phyloP scores from a whole-genome alignment of 225 moss, liverwort and hornwort genomes.

The Pseudisothecium myosuroides region DNA sequence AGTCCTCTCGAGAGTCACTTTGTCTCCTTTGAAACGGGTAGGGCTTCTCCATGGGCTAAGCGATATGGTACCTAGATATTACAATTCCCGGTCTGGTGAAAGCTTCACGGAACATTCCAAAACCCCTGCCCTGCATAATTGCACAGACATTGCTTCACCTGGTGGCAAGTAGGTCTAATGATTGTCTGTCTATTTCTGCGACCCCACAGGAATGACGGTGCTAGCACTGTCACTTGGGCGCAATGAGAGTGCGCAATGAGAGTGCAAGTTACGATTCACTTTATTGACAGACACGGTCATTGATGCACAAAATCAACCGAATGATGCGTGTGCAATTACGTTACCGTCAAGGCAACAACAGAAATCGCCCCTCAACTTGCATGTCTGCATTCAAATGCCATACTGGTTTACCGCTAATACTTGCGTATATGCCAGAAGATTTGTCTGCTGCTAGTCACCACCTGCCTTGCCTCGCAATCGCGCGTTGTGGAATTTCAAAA shows the following conservation, averaged over 20 bases:
- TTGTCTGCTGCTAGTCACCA: not conserved
- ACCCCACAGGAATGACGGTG: not conserved
- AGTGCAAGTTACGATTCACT: not conserved
- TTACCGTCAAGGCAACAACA: not conserved
- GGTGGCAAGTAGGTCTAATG: not conserved
- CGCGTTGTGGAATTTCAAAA: too few relatives aligned
- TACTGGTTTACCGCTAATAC: too few relatives aligned
- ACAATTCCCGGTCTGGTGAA: not conserved
- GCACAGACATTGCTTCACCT: not conserved
- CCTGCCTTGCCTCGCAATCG: not conserved
- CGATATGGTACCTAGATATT: too few relatives aligned
- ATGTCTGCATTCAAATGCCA: not conserved
- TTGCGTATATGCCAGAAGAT: not conserved
- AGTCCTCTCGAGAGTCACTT: not conserved
- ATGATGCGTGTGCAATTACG: not conserved
- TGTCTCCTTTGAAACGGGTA: not conserved
- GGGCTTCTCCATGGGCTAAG: not conserved
- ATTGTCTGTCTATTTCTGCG: not conserved
- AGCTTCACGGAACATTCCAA: not conserved
- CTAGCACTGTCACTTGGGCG: not conserved
- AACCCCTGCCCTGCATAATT: not conserved
- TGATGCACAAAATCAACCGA: not conserved
- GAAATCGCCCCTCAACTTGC: not conserved
- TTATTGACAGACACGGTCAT: not conserved
- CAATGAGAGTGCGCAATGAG: not conserved